Evolutionary conservation across 257 asterid species (phyloP), one percentile per base, ranked within the genome.

Genomic region (Solanum chiquidenum): DNA sequence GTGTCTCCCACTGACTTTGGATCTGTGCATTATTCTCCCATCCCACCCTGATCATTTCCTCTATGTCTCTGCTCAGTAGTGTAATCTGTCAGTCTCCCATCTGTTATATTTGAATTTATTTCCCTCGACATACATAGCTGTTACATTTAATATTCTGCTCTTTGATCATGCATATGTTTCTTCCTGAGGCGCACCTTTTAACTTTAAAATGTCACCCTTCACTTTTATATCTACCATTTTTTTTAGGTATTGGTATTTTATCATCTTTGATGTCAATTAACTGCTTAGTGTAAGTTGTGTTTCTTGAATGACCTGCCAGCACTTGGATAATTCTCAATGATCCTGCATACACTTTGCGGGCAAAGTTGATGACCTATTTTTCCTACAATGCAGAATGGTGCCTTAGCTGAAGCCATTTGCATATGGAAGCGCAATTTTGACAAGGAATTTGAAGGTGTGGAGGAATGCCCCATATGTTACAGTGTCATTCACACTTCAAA

Each of bases 361-460:
- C 8, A 27, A 18, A 37, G 68, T 33, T 52, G 86, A 82, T 29
- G 5, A 55, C 7, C 83, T 87, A 42, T 85, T 88, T 76, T 82
- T 87, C 84, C 89, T 92, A 83, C 85, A 74, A 79, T 84, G 64
- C 92, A 96, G 99, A 97, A 97, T 89, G 99, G 99, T 79, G 99
- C 99, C 86, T 88, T 97, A 73, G 99, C 98, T 71, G 99, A 97
- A 91, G 98, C 98, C 71, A 96, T 97, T 93, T 91, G 95, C 88
- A 94, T 90, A 91, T 97, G 99, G 99, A 97, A 97, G 89, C 95
- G 93, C 92, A 97, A 97, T 87, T 96, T 97, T 35, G 99, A 97
- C 91, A 97, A 97, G 94, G 99, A 94, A 90, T 97, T 97, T 72
- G 99, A 96, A 90, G 99, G 99, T 72, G 98, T 97, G 86, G 99